Evolutionary conservation across 768 basidiomycete species (phyloP).

Genomic region (Clathrus columnatus): DNA sequence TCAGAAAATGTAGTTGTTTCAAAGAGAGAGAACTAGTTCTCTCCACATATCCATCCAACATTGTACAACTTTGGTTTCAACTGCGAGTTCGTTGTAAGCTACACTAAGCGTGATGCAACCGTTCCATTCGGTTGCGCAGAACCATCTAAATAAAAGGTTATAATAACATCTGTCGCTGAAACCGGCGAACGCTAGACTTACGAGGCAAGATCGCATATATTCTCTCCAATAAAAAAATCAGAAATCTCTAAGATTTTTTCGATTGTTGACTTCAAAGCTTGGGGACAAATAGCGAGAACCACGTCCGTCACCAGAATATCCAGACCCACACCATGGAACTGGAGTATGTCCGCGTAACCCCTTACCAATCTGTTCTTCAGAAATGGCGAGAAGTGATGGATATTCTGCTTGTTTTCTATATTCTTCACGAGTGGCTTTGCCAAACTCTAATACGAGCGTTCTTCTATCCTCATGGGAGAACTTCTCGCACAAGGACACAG

Average conservation of each 20-base stretch:
- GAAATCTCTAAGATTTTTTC: slow-evolving; percentile 11
- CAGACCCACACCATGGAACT: slow-evolving; percentile 14
- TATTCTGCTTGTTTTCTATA: slow-evolving; percentile 14
- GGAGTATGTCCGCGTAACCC: not conserved
- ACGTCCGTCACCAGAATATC: slow-evolving; percentile 18
- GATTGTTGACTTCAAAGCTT: slow-evolving; percentile 5
- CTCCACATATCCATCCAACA: slow-evolving; percentile 11
- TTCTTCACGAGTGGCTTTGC: slow-evolving; percentile 5
- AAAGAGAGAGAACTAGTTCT: not conserved
- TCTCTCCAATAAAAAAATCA: slow-evolving; percentile 19
- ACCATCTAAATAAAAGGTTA: slow-evolving; percentile 15
- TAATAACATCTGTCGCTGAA: not conserved
- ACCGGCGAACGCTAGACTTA: slow-evolving; percentile 17
- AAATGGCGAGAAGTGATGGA: slow-evolving; percentile 15
- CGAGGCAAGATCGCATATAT: slow-evolving; percentile 22
- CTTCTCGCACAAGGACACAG: slow-evolving; percentile 17
- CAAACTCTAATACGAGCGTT: slow-evolving; percentile 8
- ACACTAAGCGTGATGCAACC: slow-evolving; percentile 18
- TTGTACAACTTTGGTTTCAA: slow-evolving; percentile 10
- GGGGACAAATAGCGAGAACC: slow-evolving; percentile 14
- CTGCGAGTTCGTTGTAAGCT: slow-evolving; percentile 19
- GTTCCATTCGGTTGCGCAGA: slow-evolving; percentile 20
- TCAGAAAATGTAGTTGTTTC: too few relatives aligned
- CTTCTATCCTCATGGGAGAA: slow-evolving; percentile 6
- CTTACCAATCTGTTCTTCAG: slow-evolving; percentile 14